These are phyloP conservation scores for Plasmodium fragile DNA, from an alignment of 169 alveolate genomes.

Conservation along the genomic window DNA sequence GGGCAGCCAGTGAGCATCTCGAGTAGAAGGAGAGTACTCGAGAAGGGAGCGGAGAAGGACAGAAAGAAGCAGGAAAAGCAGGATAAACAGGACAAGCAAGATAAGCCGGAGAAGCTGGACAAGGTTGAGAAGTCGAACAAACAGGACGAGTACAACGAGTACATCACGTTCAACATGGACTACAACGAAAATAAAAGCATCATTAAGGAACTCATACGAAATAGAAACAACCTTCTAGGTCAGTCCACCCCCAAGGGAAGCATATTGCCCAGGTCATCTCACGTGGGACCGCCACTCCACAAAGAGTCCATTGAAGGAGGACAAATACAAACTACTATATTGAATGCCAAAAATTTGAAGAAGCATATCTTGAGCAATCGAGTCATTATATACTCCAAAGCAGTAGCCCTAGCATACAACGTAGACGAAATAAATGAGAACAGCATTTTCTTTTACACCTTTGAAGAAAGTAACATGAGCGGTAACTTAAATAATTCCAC, in stretches of 20 bases:
- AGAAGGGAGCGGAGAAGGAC: background rate
- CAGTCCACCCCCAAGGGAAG: background rate
- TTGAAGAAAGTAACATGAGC: background rate
- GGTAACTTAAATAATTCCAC: background rate
- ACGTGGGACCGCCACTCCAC: background rate
- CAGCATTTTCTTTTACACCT: slow-evolving; percentile 50
- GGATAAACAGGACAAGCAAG: background rate
- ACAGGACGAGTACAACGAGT: slow-evolving; percentile 27
- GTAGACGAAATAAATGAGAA: slow-evolving; percentile 61
- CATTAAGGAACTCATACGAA: slow-evolving; percentile 44
- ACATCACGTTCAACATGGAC: slow-evolving; percentile 27
- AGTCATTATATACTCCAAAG: slow-evolving; percentile 52
- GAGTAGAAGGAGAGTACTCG: background rate
- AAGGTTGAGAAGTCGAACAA: background rate
- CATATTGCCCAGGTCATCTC: background rate
- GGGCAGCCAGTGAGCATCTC: background rate
- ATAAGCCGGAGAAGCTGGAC: background rate
- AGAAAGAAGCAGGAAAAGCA: background rate
- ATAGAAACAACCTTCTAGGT: slow-evolving; percentile 3
- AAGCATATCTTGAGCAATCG: slow-evolving; percentile 55
- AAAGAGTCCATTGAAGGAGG: slow-evolving; percentile 3
- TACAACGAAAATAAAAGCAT: slow-evolving; percentile 30
- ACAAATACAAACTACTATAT: slow-evolving; percentile 30
- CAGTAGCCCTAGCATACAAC: slow-evolving; percentile 37
- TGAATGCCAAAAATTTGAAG: slow-evolving; percentile 50